Evolutionary conservation across 306 rosid species (phyloP), one percentile per base, ranked within the genome.

Genomic region (Hippophae rhamnoides): DNA sequence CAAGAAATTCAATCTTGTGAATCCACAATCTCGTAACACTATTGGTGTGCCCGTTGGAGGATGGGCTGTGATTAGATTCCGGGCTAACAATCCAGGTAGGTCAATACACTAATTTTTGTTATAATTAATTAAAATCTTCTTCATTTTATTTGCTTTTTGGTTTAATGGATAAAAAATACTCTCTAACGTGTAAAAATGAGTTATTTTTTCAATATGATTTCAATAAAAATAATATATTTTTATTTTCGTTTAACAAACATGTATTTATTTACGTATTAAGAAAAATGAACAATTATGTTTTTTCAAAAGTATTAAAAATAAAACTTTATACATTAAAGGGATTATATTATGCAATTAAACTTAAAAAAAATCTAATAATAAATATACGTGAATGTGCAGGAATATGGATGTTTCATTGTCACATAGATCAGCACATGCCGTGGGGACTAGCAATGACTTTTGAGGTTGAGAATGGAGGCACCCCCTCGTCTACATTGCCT

Each of bases 11-110:
- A 69, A 69, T 26, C 49, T 60, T 13, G 47, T 44, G 43, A 63
- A 69, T 50, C 73, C 73, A 8, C 73, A 62, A 44, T 14, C 2
- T 10, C 58, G 73, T 13, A 69, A 69, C 57, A 69, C 73, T 2
- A 63, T 69, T 5, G 47, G 27, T 0, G 61, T 69, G 6, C 73
- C 67, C 0, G 49, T n/a, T 8, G 65, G 65, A 27, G 73, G 73
- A 2, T 69, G 73, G 73, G 73, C 73, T n/a, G 73, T 69, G 7
- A 60, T 69, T 47, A 60, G 73, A 69, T 69, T 69, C 46, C 61
- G 45, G 27, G 73, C 67, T 13, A 57, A 60, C 23, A 69, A 69
- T 47, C 73, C 73, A 53, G 61, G 61, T 68, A 8, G 3, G 18
- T 60, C 38, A 31, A 31, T 31, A 31, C 38, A 31, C 38, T 31